Evolutionary conservation across 352 stramenopile species (phyloP).

Genomic region (Phytophthora lateralis): DNA sequence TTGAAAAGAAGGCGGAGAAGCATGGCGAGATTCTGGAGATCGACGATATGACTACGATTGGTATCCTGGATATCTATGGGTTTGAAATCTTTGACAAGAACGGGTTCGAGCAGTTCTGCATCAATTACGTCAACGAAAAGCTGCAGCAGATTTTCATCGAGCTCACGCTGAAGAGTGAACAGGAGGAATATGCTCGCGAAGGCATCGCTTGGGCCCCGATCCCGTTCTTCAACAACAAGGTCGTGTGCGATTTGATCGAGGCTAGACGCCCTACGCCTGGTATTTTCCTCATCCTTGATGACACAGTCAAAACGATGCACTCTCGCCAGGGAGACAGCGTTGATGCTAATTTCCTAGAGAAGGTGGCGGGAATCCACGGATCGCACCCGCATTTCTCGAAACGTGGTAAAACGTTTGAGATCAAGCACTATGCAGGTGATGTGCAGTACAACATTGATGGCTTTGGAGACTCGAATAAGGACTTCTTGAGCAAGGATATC

Average conservation of each 20-base stretch:
- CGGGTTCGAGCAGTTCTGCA: constrained; percentile 95
- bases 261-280: constrained; percentile 70
- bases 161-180: constrained; percentile 88
- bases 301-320: constrained; percentile 89
- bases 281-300: constrained; percentile 87
- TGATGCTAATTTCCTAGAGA: constrained; percentile 83
- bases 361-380: constrained; percentile 68
- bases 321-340: constrained; percentile 80
- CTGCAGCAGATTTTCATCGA: constrained; percentile 94
- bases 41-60: constrained; percentile 83
- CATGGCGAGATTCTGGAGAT: constrained; percentile 78
- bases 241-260: constrained; percentile 89
- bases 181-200: constrained; percentile 96
- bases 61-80: constrained; percentile 97
- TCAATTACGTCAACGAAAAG: constrained; percentile 96
- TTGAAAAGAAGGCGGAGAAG: constrained; percentile 85
- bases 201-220: constrained; percentile 92
- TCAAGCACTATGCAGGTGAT: constrained; percentile 87
- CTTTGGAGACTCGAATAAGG: constrained; percentile 84
- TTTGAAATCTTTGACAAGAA: constrained; percentile 97
- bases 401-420: constrained; percentile 84
- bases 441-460: constrained; percentile 86
- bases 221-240: constrained; percentile 94
- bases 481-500: constrained; percentile 87
- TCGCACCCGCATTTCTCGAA: constrained; percentile 83